Base-by-base conservation (phyloP, 1,284 basidiomycete genomes). In the Austroboletus niveus region DNA sequence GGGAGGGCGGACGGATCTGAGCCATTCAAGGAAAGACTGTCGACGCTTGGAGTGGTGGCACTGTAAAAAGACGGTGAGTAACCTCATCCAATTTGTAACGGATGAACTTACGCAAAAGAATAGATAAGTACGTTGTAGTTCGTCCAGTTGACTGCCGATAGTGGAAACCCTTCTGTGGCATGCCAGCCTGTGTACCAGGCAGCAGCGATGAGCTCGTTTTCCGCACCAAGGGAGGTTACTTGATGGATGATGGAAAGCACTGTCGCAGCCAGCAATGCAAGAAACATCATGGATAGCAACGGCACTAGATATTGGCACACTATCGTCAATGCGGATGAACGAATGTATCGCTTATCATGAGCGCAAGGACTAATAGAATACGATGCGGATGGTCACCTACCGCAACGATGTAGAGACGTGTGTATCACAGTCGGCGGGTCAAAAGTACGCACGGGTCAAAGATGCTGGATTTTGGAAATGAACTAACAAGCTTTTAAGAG, bases 101-200 rank as follows among this genome's bases (percentile, higher is more conserved):
- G 12, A 12, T 22, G 12, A 47, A 49, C 55, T 54, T 49, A 63
- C 59, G 53, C 57, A 17, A 72, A 82, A 27, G 77, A 69, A 60
- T 79, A 82, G 3, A 73, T 75, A 46, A 81, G 45, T 14, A 76
- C 74, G 12, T 75, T 79, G 55, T 79, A 82, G 59, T 77, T 80
- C 24, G 65, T 58, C 80, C 80, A 82, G 46, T 63, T 72, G 50
- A 81, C 60, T 12, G 64, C 57, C 2, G 72, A 69, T 11, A 77
- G 60, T 15, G 76, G 69, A 48, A 75, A 76, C 2, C 72, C 71
- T 5, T 64, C 55, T 5, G 62, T 65, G 17, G 74, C 66, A 52
- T 79, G 75, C 71, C 71, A 80, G 39, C 75, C 73, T 31, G 76
- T 70, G 22, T 58, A 68, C 40, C 62, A 69, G 11, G 73, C 66